phyloP scores from a whole-genome alignment of 78 protist species.

The Cavenderia fasciculata region DNA sequence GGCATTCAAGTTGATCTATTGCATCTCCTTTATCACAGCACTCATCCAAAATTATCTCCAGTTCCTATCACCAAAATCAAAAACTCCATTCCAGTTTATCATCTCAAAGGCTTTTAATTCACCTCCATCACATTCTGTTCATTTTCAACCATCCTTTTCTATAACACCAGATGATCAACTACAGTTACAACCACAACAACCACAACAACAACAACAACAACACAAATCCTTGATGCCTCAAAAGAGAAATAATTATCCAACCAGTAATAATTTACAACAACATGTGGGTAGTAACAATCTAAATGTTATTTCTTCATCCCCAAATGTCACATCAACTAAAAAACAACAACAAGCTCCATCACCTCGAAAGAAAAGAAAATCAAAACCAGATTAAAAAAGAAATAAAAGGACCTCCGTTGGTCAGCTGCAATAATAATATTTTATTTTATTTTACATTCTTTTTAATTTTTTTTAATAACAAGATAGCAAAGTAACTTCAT shows the following conservation, averaged over 20 bases:
- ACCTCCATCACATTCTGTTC: neutral
- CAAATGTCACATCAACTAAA: too few relatives aligned
- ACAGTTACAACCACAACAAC: neutral
- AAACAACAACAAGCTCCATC: too few relatives aligned
- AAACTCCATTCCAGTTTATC: neutral
- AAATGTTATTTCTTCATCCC: too few relatives aligned
- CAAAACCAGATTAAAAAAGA: too few relatives aligned
- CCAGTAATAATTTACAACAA: too few relatives aligned
- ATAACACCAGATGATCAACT: neutral
- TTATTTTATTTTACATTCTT: neutral
- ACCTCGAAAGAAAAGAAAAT: too few relatives aligned
- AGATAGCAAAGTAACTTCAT: constrained; percentile 9
- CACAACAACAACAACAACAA: neutral
- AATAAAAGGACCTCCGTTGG: too few relatives aligned
- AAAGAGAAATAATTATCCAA: too few relatives aligned
- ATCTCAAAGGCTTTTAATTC: neutral
- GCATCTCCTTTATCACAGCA: neutral
- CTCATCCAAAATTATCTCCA: constrained; percentile 1
- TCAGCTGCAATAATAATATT: neutral
- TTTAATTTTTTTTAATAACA: too few relatives aligned
- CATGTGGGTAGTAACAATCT: too few relatives aligned
- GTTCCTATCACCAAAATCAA: constrained; percentile 16
- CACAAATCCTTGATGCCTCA: neutral
- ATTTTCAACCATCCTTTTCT: neutral
- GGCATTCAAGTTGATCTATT: neutral